Evolutionary conservation across 2,329 filamentous ascomycete genomes (phyloP).

Genomic region (Aspergillaceae sp.): DNA sequence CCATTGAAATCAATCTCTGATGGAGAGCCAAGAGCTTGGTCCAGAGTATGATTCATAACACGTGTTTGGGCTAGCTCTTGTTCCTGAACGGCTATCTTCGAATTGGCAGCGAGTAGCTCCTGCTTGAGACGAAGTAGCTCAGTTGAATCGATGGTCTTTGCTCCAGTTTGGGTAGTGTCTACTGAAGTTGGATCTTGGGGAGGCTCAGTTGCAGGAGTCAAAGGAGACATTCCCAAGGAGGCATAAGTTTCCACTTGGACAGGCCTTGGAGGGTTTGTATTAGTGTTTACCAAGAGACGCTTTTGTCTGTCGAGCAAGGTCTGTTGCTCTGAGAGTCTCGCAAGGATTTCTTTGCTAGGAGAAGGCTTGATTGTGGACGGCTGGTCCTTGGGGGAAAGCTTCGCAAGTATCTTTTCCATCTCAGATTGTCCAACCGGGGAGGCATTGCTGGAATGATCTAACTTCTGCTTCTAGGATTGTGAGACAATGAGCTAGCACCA

Average conservation of each 20-base stretch:
- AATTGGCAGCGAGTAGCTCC: constrained; percentile 49
- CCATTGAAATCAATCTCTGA: constrained; percentile 45
- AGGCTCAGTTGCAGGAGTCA: constrained; percentile 10
- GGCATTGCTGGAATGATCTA: constrained; percentile 29
- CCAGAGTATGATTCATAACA: constrained; percentile 53
- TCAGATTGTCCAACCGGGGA: constrained; percentile 26
- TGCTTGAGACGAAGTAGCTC: constrained; percentile 50
- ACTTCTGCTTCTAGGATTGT: constrained; percentile 40
- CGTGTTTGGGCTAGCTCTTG: constrained; percentile 53
- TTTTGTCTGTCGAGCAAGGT: constrained; percentile 52
- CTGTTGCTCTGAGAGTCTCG: constrained; percentile 66
- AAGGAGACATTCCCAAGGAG: constrained; percentile 11
- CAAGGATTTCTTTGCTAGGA: constrained; percentile 42
- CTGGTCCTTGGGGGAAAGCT: constrained; percentile 31
- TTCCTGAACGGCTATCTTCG: constrained; percentile 52
- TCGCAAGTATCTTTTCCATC: constrained; percentile 55
- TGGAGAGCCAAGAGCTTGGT: constrained; percentile 48
- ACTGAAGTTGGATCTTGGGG: constrained; percentile 2
- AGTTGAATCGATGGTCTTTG: constrained; percentile 26
- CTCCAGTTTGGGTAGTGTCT: constrained; percentile 9
- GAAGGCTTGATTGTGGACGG: constrained; percentile 7
- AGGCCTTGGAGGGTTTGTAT: constrained; percentile 3
- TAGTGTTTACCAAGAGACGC: constrained; percentile 35
- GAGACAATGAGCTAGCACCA: constrained; percentile 14
- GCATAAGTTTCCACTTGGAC: constrained; percentile 14